A percentile compares a stretch with the other conserved stretches of the same genome.
Conservation (phyloP, 108 stramenopile species). For the Cyclotella atomus region DNA sequence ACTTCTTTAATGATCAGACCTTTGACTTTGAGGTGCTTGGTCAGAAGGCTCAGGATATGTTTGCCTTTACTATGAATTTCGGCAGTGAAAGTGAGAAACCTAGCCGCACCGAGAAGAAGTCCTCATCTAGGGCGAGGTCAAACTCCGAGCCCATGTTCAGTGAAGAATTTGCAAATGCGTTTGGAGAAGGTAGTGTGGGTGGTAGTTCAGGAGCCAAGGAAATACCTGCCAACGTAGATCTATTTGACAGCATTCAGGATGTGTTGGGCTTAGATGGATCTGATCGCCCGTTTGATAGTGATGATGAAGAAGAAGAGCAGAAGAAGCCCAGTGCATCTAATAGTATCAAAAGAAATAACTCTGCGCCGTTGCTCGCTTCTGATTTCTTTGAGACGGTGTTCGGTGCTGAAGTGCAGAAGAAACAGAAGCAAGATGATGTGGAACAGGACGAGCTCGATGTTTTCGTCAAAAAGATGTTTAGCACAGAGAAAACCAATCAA, state of each 20-base stretch:
- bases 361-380: not conserved
- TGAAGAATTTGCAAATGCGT: conserved; percentile 6
- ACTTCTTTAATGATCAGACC: not conserved
- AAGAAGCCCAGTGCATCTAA: not conserved
- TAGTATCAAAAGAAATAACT: not conserved
- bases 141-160: not conserved
- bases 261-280: not conserved
- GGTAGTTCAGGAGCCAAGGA: not conserved
- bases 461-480: conserved; percentile 5
- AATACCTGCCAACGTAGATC: not conserved
- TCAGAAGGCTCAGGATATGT: not conserved
- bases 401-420: not conserved
- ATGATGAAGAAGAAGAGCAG: not conserved
- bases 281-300: not conserved
- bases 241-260: conserved; percentile 2
- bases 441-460: conserved; percentile 2
- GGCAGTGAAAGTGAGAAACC: not conserved
- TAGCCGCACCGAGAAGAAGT: not conserved
- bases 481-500: not conserved
- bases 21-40: not conserved
- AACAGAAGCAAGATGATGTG: not conserved
- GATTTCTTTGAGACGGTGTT: conserved; percentile 6
- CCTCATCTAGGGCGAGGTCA: not conserved
- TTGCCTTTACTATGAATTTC: not conserved
- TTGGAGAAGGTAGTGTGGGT: not conserved